A percentile compares a stretch with the other conserved stretches of the same genome.
Evolutionary conservation across 1,284 basidiomycete genomes (phyloP).

Genomic region (Apiotrichum montevideense): DNA sequence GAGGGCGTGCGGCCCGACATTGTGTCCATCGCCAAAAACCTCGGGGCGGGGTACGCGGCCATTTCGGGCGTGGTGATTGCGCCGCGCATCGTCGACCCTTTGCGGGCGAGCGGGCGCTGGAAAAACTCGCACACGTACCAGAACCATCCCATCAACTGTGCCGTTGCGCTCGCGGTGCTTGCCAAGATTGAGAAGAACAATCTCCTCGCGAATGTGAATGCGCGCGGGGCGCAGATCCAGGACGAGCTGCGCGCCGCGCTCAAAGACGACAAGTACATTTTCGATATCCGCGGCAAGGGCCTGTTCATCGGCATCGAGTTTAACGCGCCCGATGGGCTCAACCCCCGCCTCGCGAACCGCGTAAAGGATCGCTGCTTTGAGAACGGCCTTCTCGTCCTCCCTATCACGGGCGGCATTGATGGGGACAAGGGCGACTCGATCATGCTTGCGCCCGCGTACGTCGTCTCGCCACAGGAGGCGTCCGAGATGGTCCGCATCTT

Average conservation of each 20-base stretch:
- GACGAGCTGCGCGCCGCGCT: constrained; percentile 16
- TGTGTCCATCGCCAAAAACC: constrained; percentile 77
- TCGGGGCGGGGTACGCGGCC: constrained; percentile 75
- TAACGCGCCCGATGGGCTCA: constrained; percentile 17
- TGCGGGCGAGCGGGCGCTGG: constrained; percentile 51
- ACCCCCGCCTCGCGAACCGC: constrained; percentile 22
- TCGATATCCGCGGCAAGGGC: constrained; percentile 52
- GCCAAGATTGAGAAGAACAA: constrained; percentile 62
- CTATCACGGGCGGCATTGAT: constrained; percentile 24
- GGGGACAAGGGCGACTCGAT: constrained; percentile 25
- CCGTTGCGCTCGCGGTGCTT: constrained; percentile 71
- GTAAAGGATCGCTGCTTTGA: constrained; percentile 26
- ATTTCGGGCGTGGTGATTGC: constrained; percentile 72
- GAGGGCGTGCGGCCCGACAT: constrained; percentile 64
- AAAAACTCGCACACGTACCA: constrained; percentile 81
- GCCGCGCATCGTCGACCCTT: constrained; percentile 60
- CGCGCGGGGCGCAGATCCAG: constrained; percentile 24
- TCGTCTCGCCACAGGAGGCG: constrained; percentile 20
- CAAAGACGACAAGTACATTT: constrained; percentile 17
- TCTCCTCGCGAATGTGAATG: constrained; percentile 44
- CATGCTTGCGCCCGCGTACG: constrained; percentile 29
- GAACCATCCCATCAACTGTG: constrained; percentile 68
- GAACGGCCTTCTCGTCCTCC: constrained; percentile 26
- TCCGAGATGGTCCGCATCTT: constrained; percentile 20
- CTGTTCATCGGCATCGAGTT: constrained; percentile 44